These are phyloP conservation scores for Phytophthora sansomeana DNA, from an alignment of 352 stramenopile species.

Conservation along the genomic window DNA sequence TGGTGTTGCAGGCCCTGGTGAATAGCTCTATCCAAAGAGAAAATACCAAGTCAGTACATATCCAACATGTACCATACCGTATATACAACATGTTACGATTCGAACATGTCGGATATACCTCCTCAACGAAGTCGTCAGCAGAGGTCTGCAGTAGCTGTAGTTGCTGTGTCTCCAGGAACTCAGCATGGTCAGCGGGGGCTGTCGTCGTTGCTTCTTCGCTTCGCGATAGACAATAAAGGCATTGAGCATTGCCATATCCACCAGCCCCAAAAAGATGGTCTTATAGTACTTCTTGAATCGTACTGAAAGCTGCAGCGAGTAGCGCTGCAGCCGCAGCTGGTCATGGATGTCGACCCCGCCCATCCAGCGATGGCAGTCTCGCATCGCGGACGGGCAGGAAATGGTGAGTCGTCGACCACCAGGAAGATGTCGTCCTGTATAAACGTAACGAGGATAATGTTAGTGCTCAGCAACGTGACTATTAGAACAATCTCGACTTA, in stretches of 20 bases:
- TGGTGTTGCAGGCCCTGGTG: no score
- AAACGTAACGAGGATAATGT: neutral
- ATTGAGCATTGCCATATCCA: slow-evolving; percentile 34
- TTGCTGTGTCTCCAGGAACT: slow-evolving; percentile 17
- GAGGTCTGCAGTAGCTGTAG: no score
- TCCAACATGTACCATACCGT: no score
- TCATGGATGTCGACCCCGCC: slow-evolving; percentile 25
- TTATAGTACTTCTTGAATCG: slow-evolving; percentile 30
- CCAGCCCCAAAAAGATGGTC: slow-evolving; percentile 26
- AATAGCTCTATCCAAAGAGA: no score
- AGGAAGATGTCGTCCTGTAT: slow-evolving; percentile 9
- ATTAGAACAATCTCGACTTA: slow-evolving; percentile 1
- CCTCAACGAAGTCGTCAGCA: no score
- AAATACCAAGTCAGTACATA: no score
- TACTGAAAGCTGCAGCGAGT: slow-evolving; percentile 23
- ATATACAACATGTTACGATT: no score
- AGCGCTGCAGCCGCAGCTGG: slow-evolving; percentile 24
- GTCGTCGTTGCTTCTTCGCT: neutral
- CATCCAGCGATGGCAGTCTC: slow-evolving; percentile 25
- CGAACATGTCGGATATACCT: no score
- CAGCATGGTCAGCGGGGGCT: slow-evolving; percentile 8
- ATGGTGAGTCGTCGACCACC: slow-evolving; percentile 2
- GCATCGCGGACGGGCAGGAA: slow-evolving; percentile 6
- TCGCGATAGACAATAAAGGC: slow-evolving; percentile 25
- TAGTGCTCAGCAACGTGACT: neutral